Evolutionary conservation across 345 rosid genomes (phyloP), one percentile per base, ranked within the genome.

Genomic region (Carallia brachiata): DNA sequence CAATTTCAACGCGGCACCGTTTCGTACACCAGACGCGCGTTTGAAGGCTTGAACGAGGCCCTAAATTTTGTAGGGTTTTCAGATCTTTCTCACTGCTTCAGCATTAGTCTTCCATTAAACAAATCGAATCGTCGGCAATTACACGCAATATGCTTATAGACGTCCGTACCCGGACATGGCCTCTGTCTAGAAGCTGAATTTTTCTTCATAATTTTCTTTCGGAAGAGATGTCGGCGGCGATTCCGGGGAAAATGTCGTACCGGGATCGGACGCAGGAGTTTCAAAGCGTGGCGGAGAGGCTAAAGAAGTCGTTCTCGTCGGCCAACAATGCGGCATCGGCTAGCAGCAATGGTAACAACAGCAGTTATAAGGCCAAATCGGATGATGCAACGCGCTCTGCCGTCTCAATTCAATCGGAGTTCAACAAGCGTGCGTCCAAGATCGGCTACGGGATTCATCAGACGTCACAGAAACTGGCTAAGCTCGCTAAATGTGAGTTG

Each of bases 261-360:
- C 81, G 96, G 66, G 96, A 90, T 77, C 87, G 96, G 63, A 86
- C 93, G 67, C 82, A 75, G 34, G 96, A 86, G 78, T 90, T 90
- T 63, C 70, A 72, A 23, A 68, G 79, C 67, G 73, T 85, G 65
- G 89, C 80, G 7, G 93, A 88, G 74, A 88, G 71, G 52, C 70
- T 80, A 30, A 82, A 79, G 83, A 83, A 83, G 78, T 80, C 86
- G 2, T 62, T 73, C 37, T 61, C 86, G 19, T 80, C 75, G 67
- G 77, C 76, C 34, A 44, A 61, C 68, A 67, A 83, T 65, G 86
- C 78, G 18, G 77, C 80, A 27, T 34, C 70, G 7, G 44, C 69
- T 34, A 67, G 76, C 47, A 30, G 76, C 47, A 30, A 48, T 63
- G 68, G 56, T 37, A 71, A 77, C 63, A 67, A 76, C 4, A 15